These are phyloP conservation scores for Fragaria iinumae DNA, from an alignment of 306 rosid species.

Conservation along the genomic window DNA sequence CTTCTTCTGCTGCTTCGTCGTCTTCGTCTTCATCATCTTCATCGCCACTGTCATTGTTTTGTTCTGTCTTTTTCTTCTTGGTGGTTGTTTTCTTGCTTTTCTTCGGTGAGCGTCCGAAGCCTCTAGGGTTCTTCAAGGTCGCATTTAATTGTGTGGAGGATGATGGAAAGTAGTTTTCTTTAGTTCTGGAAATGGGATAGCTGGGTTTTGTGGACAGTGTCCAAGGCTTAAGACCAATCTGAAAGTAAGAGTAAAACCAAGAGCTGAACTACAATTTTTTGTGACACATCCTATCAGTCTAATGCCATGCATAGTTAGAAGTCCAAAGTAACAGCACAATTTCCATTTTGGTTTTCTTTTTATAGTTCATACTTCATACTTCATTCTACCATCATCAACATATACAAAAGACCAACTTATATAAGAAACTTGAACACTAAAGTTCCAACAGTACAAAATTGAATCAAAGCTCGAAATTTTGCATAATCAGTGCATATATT, in stretches of 20 bases:
- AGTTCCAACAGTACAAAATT: neutral
- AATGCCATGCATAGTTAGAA: neutral
- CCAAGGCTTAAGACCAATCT: conserved; percentile 29
- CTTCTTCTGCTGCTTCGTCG: conserved; percentile 40
- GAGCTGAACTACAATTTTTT: neutral
- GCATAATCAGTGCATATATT: neutral
- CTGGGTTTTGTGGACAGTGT: conserved; percentile 26
- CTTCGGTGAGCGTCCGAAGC: conserved; percentile 68
- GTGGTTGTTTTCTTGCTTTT: conserved; percentile 37
- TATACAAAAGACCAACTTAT: neutral
- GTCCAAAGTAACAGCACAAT: neutral
- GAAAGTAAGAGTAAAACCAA: conserved; percentile 24
- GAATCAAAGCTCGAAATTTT: neutral
- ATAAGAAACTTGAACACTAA: neutral
- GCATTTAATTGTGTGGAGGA: conserved; percentile 38
- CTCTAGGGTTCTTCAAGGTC: conserved; percentile 58
- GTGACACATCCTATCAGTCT: neutral
- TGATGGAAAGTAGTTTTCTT: conserved; percentile 16
- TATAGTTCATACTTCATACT: neutral
- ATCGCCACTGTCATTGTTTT: conserved; percentile 12
- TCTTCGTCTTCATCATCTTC: conserved; percentile 24
- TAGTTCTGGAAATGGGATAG: conserved; percentile 29
- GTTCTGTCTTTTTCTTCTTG: conserved; percentile 20
- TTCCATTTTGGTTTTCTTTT: neutral
- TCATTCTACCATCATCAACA: too few species aligned